Evolutionary conservation across 192 early-diverging fungal species (phyloP).

Genomic region (Podila epigama): DNA sequence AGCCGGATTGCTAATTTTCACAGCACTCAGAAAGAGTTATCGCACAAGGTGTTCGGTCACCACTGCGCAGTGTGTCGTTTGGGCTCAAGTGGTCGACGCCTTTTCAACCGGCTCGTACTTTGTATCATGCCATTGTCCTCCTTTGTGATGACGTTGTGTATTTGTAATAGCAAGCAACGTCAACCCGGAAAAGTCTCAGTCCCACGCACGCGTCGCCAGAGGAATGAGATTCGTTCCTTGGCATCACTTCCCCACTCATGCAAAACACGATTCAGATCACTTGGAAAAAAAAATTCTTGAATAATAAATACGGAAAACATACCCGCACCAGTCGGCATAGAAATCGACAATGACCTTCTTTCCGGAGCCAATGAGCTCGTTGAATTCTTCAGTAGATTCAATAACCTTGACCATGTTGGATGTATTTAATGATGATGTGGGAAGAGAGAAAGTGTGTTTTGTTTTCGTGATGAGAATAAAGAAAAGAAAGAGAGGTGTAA

Average conservation of each 20-base stretch:
- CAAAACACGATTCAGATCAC: slow-evolving; percentile 1
- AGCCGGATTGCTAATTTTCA: too few relatives aligned
- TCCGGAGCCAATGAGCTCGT: slow-evolving; percentile 51
- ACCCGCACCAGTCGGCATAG: slow-evolving; percentile 83
- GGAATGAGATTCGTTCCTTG: not conserved
- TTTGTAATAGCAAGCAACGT: too few relatives aligned
- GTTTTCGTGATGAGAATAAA: not conserved
- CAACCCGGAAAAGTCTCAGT: too few relatives aligned
- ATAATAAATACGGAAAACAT: slow-evolving; percentile 2
- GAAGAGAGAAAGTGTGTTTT: not conserved
- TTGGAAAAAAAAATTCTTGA: not conserved
- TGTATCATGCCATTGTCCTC: too few relatives aligned
- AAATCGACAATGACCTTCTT: slow-evolving; percentile 78
- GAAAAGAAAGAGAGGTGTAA: not conserved
- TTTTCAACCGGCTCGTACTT: too few relatives aligned
- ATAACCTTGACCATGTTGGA: slow-evolving; percentile 50
- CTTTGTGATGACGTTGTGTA: too few relatives aligned
- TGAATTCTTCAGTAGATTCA: slow-evolving; percentile 45
- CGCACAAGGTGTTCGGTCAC: too few relatives aligned
- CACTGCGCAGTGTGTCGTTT: too few relatives aligned
- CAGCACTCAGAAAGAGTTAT: too few relatives aligned
- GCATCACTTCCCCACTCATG: not conserved
- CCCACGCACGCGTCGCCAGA: too few relatives aligned
- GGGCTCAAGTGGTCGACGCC: too few relatives aligned
- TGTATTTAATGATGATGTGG: not conserved